Evolutionary conservation across 805 yeast species (phyloP).

Genomic region (Kuraishia floccosa): DNA sequence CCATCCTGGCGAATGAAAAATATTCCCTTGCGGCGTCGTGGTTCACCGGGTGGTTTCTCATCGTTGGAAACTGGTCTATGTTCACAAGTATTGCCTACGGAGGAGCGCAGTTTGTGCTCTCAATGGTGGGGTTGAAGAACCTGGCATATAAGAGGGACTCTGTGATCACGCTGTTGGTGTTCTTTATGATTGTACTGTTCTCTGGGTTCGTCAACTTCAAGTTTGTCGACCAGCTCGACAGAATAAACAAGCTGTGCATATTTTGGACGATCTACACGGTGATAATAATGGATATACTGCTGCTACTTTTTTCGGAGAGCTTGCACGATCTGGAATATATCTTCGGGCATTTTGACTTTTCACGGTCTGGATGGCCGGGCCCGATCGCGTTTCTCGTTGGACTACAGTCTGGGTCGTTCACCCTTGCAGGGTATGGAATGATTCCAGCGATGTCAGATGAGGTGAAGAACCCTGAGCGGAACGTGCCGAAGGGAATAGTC

Average conservation of each 20-base stretch:
- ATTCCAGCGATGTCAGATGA: conserved; percentile 76
- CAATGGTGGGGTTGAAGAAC: conserved; percentile 53
- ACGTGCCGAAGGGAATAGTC: conserved; percentile 65
- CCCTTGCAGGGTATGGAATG: conserved; percentile 77
- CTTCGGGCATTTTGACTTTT: conserved; percentile 56
- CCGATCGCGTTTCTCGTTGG: conserved; percentile 67
- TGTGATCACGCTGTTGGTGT: conserved; percentile 43
- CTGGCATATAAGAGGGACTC: conserved; percentile 46
- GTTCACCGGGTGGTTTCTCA: conserved; percentile 69
- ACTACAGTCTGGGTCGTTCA: conserved; percentile 67
- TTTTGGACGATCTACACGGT: conserved; percentile 69
- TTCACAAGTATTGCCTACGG: conserved; percentile 64
- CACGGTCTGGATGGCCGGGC: conserved; percentile 68
- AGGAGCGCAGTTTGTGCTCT: conserved; percentile 63
- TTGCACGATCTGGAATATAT: conserved; percentile 51
- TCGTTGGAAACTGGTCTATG: conserved; percentile 72
- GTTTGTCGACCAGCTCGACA: conserved; percentile 48
- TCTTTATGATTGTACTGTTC: conserved; percentile 39
- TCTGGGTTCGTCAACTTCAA: conserved; percentile 56
- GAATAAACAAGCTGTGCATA: conserved; percentile 57
- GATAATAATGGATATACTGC: conserved; percentile 49
- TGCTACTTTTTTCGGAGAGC: conserved; percentile 43
- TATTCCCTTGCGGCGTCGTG: conserved; percentile 54
- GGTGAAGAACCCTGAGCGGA: conserved; percentile 62
- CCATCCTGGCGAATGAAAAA: conserved; percentile 48